Conservation (phyloP, 768 basidiomycete species). For the Rhodotorula graminis region DNA sequence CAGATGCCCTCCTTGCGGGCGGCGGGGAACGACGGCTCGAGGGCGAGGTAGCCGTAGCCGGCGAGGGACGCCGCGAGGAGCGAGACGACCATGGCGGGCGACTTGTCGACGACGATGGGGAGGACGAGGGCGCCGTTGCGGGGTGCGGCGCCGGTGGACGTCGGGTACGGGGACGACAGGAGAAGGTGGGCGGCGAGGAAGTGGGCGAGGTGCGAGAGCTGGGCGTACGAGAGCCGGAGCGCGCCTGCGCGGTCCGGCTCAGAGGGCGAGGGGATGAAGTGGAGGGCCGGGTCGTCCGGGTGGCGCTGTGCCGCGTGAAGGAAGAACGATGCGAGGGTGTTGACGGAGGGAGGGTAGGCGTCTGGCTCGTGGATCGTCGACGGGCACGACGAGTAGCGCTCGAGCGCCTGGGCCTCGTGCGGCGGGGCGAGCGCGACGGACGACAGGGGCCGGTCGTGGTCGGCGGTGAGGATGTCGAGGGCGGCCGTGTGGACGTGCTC, state of each 20-base stretch:
- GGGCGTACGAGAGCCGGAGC: slow-evolving; percentile 21
- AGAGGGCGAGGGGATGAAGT: slow-evolving; percentile 10
- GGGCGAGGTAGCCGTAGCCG: slow-evolving; percentile 34
- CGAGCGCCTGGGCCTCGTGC: slow-evolving; percentile 1
- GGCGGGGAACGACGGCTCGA: slow-evolving; percentile 34
- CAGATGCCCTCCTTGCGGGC: slow-evolving; percentile 27
- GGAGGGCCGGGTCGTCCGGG: slow-evolving; percentile 24
- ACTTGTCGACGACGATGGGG: slow-evolving; percentile 29
- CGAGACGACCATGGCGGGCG: slow-evolving; percentile 22
- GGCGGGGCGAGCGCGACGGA: slow-evolving; percentile 11
- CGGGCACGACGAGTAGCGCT: slow-evolving; percentile 4
- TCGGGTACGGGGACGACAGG: background rate
- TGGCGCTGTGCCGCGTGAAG: slow-evolving; percentile 17
- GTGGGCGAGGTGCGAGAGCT: slow-evolving; percentile 16
- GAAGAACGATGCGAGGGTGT: slow-evolving; percentile 25
- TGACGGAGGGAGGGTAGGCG: slow-evolving; percentile 10
- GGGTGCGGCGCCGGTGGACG: background rate
- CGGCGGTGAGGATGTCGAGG: background rate
- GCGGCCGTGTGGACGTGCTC: slow-evolving; percentile 8
- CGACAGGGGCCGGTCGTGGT: background rate
- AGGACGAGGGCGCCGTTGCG: slow-evolving; percentile 16
- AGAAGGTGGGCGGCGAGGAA: slow-evolving; percentile 15
- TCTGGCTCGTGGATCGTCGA: background rate
- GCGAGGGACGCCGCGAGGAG: slow-evolving; percentile 30
- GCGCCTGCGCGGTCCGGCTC: background rate